Conservation (phyloP, 345 rosid species). For the Combretum micranthum region DNA sequence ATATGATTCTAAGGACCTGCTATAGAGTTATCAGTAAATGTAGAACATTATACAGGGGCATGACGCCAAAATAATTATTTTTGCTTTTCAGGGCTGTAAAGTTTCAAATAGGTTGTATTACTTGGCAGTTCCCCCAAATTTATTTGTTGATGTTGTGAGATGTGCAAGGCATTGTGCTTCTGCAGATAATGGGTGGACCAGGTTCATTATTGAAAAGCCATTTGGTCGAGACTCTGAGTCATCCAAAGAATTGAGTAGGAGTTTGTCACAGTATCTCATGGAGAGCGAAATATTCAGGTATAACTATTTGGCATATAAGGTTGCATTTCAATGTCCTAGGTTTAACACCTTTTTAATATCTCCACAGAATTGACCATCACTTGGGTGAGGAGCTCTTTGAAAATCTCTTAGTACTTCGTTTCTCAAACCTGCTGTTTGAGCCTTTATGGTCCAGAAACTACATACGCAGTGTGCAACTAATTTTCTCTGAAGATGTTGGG, state of each 20-base stretch:
- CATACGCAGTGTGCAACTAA: constrained; percentile 45
- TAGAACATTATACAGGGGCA: not conserved
- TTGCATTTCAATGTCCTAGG: not conserved
- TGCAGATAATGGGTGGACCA: constrained; percentile 41
- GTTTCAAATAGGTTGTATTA: constrained; percentile 45
- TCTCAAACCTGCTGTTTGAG: constrained; percentile 47
- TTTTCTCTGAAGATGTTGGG: constrained; percentile 45
- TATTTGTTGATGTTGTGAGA: constrained; percentile 39
- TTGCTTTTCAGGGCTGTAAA: constrained; percentile 29
- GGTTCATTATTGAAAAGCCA: constrained; percentile 51
- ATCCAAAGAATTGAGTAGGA: constrained; percentile 31
- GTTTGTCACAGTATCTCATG: constrained; percentile 27
- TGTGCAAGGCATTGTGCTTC: constrained; percentile 43
- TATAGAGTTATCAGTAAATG: not conserved
- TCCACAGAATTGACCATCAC: constrained; percentile 44
- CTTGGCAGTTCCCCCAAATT: constrained; percentile 39
- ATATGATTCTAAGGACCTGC: too few relatives aligned
- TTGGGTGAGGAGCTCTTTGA: constrained; percentile 48
- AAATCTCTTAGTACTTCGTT: constrained; percentile 45
- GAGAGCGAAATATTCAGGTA: constrained; percentile 57
- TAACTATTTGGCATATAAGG: not conserved
- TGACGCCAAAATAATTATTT: not conserved
- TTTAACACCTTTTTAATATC: not conserved
- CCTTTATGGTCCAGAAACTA: constrained; percentile 51
- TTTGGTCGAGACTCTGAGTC: constrained; percentile 45